Percentiles rank a stretch among this genome's conserved stretches.
phyloP scores from a whole-genome alignment of 805 yeast genomes.

The Candida odintsovae region DNA sequence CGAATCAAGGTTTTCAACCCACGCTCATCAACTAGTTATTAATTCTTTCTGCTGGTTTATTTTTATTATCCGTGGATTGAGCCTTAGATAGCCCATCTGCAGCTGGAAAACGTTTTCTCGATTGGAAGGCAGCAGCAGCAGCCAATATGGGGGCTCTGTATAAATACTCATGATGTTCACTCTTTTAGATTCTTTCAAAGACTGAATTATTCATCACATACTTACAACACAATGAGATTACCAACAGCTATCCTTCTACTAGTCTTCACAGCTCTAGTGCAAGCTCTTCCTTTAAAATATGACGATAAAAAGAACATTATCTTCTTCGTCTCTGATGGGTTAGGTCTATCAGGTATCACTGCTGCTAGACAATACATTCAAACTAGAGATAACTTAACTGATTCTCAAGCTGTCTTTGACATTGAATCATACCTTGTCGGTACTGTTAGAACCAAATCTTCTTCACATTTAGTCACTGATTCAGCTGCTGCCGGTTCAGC shows the following conservation, averaged over 20 bases:
- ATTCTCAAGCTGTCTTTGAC: conserved; percentile 46
- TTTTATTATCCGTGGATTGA: too few relatives aligned
- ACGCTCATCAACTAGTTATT: too few relatives aligned
- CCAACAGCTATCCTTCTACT: conserved; percentile 18
- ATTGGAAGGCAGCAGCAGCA: not conserved
- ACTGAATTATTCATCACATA: too few relatives aligned
- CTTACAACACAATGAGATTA: conserved; percentile 15
- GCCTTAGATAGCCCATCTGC: not conserved
- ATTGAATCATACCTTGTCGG: conserved; percentile 74
- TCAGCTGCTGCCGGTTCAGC: conserved; percentile 98
- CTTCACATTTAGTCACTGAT: conserved; percentile 73
- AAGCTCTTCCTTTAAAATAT: conserved; percentile 21
- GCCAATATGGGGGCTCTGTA: too few relatives aligned
- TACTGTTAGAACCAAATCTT: conserved; percentile 77
- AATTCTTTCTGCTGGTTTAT: too few relatives aligned
- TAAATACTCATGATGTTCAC: not conserved
- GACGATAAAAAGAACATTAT: conserved; percentile 62
- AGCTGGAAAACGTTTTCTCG: not conserved
- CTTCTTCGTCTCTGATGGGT: conserved; percentile 88
- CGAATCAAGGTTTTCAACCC: too few relatives aligned
- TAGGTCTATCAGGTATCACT: conserved; percentile 84
- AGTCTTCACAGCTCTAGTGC: conserved; percentile 17
- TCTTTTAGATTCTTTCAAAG: too few relatives aligned
- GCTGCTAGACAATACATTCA: conserved; percentile 73
- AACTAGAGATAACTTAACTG: conserved; percentile 39